Percentiles rank a stretch among this genome's conserved stretches.
Evolutionary conservation across 768 basidiomycete species (phyloP).

Genomic region (Xerocomellus chrysenteron): DNA sequence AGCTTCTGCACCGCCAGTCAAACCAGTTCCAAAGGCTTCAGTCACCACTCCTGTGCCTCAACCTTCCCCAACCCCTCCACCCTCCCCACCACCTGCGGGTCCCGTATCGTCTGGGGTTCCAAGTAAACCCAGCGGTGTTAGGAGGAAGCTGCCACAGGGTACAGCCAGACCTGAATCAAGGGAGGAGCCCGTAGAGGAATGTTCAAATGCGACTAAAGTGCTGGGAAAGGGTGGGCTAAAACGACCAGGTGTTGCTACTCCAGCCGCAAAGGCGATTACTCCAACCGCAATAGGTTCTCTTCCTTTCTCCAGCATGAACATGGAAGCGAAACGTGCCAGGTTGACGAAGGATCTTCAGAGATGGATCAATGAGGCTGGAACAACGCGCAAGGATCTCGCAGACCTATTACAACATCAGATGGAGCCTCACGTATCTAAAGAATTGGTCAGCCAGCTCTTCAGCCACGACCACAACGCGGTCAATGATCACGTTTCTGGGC

Average conservation of each 20-base stretch:
- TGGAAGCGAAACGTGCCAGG: slow-evolving; percentile 56
- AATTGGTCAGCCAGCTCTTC: slow-evolving; percentile 76
- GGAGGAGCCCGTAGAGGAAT: slow-evolving; percentile 38
- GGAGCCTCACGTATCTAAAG: slow-evolving; percentile 78
- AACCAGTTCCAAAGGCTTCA: slow-evolving; percentile 28
- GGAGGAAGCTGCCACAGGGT: slow-evolving; percentile 69
- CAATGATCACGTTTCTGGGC: slow-evolving; percentile 84
- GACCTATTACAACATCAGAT: slow-evolving; percentile 89
- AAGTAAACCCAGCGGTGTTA: slow-evolving; percentile 61
- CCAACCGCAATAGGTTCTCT: slow-evolving; percentile 33
- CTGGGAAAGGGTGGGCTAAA: slow-evolving; percentile 44
- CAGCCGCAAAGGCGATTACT: slow-evolving; percentile 32
- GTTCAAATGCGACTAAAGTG: slow-evolving; percentile 29
- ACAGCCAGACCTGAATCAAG: slow-evolving; percentile 47
- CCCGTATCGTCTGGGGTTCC: slow-evolving; percentile 28
- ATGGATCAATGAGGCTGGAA: slow-evolving; percentile 86
- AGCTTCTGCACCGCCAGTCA: slow-evolving; percentile 29
- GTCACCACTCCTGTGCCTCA: slow-evolving; percentile 22
- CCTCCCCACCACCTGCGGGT: slow-evolving; percentile 43
- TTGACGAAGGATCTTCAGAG: slow-evolving; percentile 72
- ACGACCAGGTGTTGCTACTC: slow-evolving; percentile 39
- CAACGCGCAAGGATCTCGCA: slow-evolving; percentile 82
- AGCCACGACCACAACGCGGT: slow-evolving; percentile 96
- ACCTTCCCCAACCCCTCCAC: slow-evolving; percentile 39
- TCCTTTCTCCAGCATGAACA: slow-evolving; percentile 34